A percentile compares a stretch with the other conserved stretches of the same genome.
phyloP scores from a whole-genome alignment of 495 filamentous ascomycete genomes.

The Hypoxylon cercidicola region DNA sequence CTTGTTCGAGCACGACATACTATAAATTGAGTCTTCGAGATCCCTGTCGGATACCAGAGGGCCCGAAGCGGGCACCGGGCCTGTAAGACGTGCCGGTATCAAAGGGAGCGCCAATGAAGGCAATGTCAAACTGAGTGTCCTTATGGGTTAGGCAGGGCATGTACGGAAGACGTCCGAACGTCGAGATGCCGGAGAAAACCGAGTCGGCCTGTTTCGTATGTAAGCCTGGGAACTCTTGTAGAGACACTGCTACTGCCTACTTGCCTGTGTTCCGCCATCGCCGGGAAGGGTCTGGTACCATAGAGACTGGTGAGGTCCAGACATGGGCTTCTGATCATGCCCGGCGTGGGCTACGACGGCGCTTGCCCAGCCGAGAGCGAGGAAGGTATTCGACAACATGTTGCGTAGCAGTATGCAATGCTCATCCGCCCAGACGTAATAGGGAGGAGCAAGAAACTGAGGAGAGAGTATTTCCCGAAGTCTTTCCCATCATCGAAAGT shows the following conservation, averaged over 20 bases:
- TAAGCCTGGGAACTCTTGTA: no score
- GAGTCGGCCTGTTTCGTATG: slow-evolving; percentile 53
- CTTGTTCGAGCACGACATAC: slow-evolving; percentile 29
- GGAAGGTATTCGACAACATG: slow-evolving; percentile 30
- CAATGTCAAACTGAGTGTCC: slow-evolving; percentile 76
- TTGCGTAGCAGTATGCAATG: slow-evolving; percentile 1
- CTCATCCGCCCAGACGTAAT: background rate
- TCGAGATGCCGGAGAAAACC: slow-evolving; percentile 80
- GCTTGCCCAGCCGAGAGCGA: slow-evolving; percentile 29
- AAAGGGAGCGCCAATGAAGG: slow-evolving; percentile 69
- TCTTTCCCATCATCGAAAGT: background rate
- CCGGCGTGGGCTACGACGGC: slow-evolving; percentile 42
- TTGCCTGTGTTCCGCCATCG: slow-evolving; percentile 64
- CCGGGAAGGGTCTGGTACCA: slow-evolving; percentile 66
- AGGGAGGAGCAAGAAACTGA: background rate
- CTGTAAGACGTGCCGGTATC: slow-evolving; percentile 50
- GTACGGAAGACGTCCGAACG: slow-evolving; percentile 81
- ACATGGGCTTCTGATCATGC: slow-evolving; percentile 50
- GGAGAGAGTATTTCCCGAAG: background rate
- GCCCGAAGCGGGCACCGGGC: slow-evolving; percentile 79
- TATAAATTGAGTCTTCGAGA: slow-evolving; percentile 75
- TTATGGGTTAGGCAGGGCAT: slow-evolving; percentile 75
- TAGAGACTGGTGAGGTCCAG: slow-evolving; percentile 59
- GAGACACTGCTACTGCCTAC: no score
- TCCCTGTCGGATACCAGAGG: slow-evolving; percentile 82